phyloP scores from a whole-genome alignment of 805 yeast genomes.

The Monosporozyma unispora region DNA sequence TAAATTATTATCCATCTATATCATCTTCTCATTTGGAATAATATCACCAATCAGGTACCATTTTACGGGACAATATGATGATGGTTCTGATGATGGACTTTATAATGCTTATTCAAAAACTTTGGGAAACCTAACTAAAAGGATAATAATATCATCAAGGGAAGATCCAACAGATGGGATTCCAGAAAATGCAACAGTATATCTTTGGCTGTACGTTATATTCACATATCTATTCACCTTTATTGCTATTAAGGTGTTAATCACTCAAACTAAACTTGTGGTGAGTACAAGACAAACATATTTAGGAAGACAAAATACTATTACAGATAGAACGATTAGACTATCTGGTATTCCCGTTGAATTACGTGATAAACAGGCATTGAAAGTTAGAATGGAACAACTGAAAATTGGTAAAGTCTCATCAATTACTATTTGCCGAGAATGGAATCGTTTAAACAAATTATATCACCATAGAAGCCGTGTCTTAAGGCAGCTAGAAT shows the following conservation, averaged over 20 bases:
- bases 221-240: conserved; percentile 83
- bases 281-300: conserved; percentile 71
- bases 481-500: conserved; percentile 52
- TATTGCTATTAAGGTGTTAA: conserved; percentile 48
- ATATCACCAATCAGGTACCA: conserved; percentile 80
- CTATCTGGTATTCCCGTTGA: conserved; percentile 83
- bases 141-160: conserved; percentile 12
- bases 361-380: conserved; percentile 58
- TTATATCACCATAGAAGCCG: conserved; percentile 51
- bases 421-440: conserved; percentile 69
- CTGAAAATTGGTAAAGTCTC: conserved; percentile 75
- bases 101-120: neutral
- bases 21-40: conserved; percentile 60
- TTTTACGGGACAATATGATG: conserved; percentile 73
- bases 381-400: conserved; percentile 67
- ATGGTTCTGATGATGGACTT: conserved; percentile 35
- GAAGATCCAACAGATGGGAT: conserved; percentile 20
- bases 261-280: conserved; percentile 63
- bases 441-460: conserved; percentile 69
- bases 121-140: conserved; percentile 1
- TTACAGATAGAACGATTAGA: conserved; percentile 85
- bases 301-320: conserved; percentile 76
- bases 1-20: conserved; percentile 51
- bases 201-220: conserved; percentile 73
- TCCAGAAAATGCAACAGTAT: conserved; percentile 42